phyloP scores from a whole-genome alignment of 352 stramenopile species.

The Globisporangium sylvaticum region DNA sequence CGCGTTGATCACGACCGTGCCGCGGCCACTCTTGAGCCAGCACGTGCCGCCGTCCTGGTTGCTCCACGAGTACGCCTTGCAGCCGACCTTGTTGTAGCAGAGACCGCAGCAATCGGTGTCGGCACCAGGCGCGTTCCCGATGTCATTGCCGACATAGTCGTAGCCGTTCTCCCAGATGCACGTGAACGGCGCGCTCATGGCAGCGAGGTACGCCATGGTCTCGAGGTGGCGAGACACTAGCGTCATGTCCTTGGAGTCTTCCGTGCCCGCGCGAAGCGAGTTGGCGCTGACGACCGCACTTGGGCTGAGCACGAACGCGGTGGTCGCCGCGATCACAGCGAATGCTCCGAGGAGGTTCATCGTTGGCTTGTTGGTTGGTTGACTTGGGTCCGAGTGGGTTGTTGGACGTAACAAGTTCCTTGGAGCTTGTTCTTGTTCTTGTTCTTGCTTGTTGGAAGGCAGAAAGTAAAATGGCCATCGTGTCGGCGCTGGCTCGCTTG shows the following conservation, averaged over 20 bases:
- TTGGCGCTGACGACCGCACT: neutral
- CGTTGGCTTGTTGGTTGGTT: neutral
- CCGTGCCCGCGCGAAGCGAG: neutral
- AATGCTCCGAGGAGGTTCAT: neutral
- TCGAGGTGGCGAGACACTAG: conserved; percentile 2
- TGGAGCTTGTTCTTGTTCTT: no score
- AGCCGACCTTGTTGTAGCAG: conserved; percentile 19
- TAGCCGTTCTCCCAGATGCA: conserved; percentile 28
- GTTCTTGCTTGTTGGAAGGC: no score
- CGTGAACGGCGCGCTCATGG: neutral
- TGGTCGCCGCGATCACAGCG: neutral
- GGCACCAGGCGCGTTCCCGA: conserved; percentile 14
- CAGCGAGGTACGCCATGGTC: neutral
- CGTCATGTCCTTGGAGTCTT: neutral
- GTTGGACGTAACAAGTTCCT: neutral
- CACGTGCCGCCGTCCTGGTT: conserved; percentile 41
- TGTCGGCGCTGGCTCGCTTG: no score
- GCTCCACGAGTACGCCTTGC: conserved; percentile 47
- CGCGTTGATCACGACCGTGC: conserved; percentile 18
- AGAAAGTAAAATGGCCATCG: no score
- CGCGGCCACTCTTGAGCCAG: conserved; percentile 50
- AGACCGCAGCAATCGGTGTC: conserved; percentile 24
- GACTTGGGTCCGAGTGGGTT: neutral
- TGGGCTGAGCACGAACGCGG: neutral
- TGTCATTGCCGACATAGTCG: conserved; percentile 37